Percentiles rank a stretch among this genome's conserved stretches.
Evolutionary conservation across 1,284 basidiomycete species (phyloP).

Genomic region (Malassezia globosa): DNA sequence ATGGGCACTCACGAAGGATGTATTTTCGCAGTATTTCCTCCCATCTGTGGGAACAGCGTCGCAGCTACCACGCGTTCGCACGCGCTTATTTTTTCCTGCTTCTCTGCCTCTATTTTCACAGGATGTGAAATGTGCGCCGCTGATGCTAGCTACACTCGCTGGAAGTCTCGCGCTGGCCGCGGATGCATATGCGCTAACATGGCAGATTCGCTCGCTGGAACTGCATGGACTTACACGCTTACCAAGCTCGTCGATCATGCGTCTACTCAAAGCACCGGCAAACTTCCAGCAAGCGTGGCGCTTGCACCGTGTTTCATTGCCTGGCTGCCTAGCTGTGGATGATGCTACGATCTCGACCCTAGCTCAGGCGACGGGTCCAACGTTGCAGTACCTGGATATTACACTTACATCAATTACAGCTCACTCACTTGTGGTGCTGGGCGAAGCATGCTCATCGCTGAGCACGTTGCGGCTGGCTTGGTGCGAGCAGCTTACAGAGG

Average conservation of each 20-base stretch:
- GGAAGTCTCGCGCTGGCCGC: constrained; percentile 2
- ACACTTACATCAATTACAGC: constrained; percentile 9
- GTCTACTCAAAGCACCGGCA: constrained; percentile 8
- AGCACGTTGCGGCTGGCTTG: constrained; percentile 2
- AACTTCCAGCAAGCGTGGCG: constrained; percentile 2
- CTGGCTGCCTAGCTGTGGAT: constrained; percentile 10
- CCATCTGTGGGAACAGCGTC: constrained; percentile 4
- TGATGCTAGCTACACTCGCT: constrained; percentile 9
- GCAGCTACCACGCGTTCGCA: background rate
- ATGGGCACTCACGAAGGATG: constrained; percentile 9
- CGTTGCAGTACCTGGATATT: constrained; percentile 12
- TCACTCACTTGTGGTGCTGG: background rate
- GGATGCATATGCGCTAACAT: background rate
- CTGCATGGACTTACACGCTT: constrained; percentile 16
- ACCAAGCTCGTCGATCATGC: constrained; percentile 1
- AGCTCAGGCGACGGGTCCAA: background rate
- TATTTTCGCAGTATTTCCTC: constrained; percentile 8
- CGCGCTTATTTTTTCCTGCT: constrained; percentile 14
- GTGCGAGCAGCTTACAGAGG: constrained; percentile 12
- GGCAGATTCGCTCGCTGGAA: background rate
- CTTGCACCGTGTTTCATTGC: constrained; percentile 8
- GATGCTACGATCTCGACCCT: constrained; percentile 3
- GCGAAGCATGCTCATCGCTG: background rate
- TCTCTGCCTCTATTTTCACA: constrained; percentile 17
- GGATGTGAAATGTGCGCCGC: constrained; percentile 12